Evolutionary conservation across 2,329 filamentous ascomycete species (phyloP), one percentile per base, ranked within the genome.

Genomic region (Pseudogymnoascus sp.): DNA sequence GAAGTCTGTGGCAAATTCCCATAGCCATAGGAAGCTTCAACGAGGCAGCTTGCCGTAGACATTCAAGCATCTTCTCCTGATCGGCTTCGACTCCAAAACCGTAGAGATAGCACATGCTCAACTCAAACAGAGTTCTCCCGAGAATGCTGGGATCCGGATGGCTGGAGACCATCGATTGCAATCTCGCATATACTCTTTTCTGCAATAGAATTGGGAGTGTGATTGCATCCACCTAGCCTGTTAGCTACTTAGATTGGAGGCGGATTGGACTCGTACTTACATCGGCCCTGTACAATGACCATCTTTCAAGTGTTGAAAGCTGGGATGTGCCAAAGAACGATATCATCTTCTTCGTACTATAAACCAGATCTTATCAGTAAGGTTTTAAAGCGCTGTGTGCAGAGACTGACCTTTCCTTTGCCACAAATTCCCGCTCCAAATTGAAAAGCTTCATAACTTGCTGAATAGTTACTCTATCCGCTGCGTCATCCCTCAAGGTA

Each of bases 51-150:
- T 55, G 8, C 4, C n/a, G 13, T 6, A 55, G 27, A 6, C 2
- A 33, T 31, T 55, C 27, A 1, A 55, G 44, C 27, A 55, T 55
- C 44, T 55, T 55, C 44, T 55, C 44, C n/a, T 55, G 27, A 9
- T 55, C 27, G 27, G 44, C 44, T 3, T 31, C 44, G 9, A 55
- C 44, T 31, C 44, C 44, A 2, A 55, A 55, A 4, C 44, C 44
- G 15, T 33, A 31, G n/a, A 55, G n/a, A 10, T 55, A 55, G 44
- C 44, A 55, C 44, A 55, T 55, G 44, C 44, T 55, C 44, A 55
- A 17, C 27, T 55, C 44, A 4, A 55, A 55, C n/a, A 55, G n/a
- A 17, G 44, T 31, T 55, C 27, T 55, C 3, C 44, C 44, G 12
- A 55, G 44, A 55, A 33, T 55, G 7, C 27, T 6, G 1, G 44